Percentiles rank a stretch among this genome's conserved stretches.
Conservation (phyloP, 2,329 filamentous ascomycete genomes). For the Lasiodiplodia hormozganensis region DNA sequence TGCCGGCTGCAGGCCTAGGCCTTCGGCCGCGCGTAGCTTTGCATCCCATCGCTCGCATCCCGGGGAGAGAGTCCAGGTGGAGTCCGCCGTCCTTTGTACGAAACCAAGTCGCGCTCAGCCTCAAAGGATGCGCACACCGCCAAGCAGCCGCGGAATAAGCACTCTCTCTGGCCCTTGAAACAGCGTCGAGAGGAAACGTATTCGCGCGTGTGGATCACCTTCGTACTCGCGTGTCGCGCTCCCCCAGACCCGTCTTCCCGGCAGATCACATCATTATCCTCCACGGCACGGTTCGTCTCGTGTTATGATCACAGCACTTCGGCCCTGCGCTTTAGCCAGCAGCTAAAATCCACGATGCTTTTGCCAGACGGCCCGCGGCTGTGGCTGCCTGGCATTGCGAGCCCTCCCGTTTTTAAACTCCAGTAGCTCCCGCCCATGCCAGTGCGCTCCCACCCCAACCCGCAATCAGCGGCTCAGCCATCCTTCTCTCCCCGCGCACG, state of each 20-base stretch:
- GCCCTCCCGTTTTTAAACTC: background rate
- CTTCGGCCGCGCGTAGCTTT: conserved; percentile 2
- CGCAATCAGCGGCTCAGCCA: background rate
- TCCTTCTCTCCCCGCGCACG: background rate
- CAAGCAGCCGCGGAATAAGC: conserved; percentile 24
- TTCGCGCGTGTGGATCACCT: conserved; percentile 12
- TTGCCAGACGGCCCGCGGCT: background rate
- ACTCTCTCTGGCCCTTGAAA: background rate
- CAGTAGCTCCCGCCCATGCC: conserved; percentile 13
- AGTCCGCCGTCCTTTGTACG: background rate
- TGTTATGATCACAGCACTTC: background rate
- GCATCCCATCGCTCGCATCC: background rate
- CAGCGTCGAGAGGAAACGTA: background rate
- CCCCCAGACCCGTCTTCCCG: conserved; percentile 9
- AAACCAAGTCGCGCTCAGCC: conserved; percentile 10
- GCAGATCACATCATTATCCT: conserved; percentile 12
- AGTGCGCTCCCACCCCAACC: background rate
- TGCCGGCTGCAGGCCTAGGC: background rate
- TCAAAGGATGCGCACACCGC: conserved; percentile 7
- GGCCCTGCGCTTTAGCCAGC: background rate
- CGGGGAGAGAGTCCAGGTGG: background rate
- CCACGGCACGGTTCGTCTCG: conserved; percentile 16
- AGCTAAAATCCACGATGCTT: background rate
- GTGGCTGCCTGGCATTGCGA: conserved; percentile 21
- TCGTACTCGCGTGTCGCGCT: conserved; percentile 20